Percentiles rank a stretch among this genome's conserved stretches.
phyloP scores from a whole-genome alignment of 2,329 filamentous ascomycete genomes.

The Fusarium nygamai region DNA sequence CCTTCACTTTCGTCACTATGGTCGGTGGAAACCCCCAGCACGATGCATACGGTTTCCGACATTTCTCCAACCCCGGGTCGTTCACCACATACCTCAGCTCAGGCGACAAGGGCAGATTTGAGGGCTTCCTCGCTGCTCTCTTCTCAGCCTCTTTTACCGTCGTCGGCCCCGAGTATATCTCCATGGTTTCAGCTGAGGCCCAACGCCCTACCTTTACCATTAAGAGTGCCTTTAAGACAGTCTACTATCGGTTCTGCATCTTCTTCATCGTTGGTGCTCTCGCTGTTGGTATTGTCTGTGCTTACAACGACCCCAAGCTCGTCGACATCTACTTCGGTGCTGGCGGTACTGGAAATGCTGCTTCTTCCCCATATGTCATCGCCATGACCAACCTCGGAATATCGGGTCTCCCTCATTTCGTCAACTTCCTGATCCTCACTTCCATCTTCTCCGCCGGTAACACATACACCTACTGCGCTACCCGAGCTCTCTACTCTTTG shows the following conservation, averaged over 20 bases:
- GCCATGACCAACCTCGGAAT: constrained; percentile 63
- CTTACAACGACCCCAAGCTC: constrained; percentile 68
- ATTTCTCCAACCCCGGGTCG: constrained; percentile 70
- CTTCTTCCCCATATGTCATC: constrained; percentile 55
- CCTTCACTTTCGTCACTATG: constrained; percentile 69
- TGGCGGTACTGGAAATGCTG: constrained; percentile 54
- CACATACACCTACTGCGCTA: constrained; percentile 57
- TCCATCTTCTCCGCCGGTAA: constrained; percentile 47
- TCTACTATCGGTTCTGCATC: constrained; percentile 60
- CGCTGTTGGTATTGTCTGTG: constrained; percentile 65
- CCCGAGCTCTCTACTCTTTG: constrained; percentile 59
- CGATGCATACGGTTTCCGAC: constrained; percentile 69
- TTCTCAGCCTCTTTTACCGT: constrained; percentile 69
- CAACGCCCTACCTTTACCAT: constrained; percentile 67
- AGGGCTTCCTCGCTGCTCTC: constrained; percentile 72
- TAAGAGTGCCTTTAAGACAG: constrained; percentile 60
- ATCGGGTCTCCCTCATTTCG: constrained; percentile 61
- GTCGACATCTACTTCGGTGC: constrained; percentile 57
- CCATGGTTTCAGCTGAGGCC: constrained; percentile 71
- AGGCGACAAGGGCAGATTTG: constrained; percentile 70
- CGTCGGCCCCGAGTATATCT: constrained; percentile 70
- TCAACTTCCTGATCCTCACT: constrained; percentile 62
- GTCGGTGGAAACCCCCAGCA: constrained; percentile 67
- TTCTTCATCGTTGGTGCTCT: constrained; percentile 54
- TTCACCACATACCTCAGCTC: constrained; percentile 63